Conservation (phyloP, 1,139 yeast genomes). For the Candida tropicalis region DNA sequence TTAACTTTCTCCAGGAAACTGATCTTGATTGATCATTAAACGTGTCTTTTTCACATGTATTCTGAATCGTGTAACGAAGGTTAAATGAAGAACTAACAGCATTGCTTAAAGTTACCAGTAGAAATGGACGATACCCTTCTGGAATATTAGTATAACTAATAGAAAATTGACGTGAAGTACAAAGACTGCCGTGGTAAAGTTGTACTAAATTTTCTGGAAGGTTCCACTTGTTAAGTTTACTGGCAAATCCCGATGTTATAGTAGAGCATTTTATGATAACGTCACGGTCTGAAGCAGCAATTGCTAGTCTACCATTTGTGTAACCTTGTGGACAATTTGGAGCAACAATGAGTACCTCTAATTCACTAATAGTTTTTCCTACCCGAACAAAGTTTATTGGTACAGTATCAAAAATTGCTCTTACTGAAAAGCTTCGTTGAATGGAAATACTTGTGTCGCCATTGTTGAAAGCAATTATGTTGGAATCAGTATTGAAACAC, state of each 20-base stretch:
- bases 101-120: slow-evolving; percentile 9
- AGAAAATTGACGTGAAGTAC: slow-evolving; percentile 16
- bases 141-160: slow-evolving; percentile 25
- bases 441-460: slow-evolving; percentile 16
- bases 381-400: slow-evolving; percentile 5
- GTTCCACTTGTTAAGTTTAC: slow-evolving; percentile 23
- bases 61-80: background rate
- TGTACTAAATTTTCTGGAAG: slow-evolving; percentile 18
- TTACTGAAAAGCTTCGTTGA: slow-evolving; percentile 1
- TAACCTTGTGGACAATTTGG: slow-evolving; percentile 26
- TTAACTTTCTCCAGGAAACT: background rate
- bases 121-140: slow-evolving; percentile 30
- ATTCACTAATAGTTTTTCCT: slow-evolving; percentile 16
- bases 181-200: slow-evolving; percentile 15
- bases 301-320: slow-evolving; percentile 86
- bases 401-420: too few relatives aligned
- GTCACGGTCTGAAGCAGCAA: slow-evolving; percentile 83
- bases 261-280: slow-evolving; percentile 49
- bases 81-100: background rate
- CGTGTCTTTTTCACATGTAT: background rate
- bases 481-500: slow-evolving; percentile 22
- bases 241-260: slow-evolving; percentile 21
- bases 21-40: background rate
- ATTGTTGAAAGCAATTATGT: slow-evolving; percentile 26
- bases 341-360: slow-evolving; percentile 21